phyloP scores from a whole-genome alignment of 2,329 filamentous ascomycete species.

The Epichloe sylvatica region DNA sequence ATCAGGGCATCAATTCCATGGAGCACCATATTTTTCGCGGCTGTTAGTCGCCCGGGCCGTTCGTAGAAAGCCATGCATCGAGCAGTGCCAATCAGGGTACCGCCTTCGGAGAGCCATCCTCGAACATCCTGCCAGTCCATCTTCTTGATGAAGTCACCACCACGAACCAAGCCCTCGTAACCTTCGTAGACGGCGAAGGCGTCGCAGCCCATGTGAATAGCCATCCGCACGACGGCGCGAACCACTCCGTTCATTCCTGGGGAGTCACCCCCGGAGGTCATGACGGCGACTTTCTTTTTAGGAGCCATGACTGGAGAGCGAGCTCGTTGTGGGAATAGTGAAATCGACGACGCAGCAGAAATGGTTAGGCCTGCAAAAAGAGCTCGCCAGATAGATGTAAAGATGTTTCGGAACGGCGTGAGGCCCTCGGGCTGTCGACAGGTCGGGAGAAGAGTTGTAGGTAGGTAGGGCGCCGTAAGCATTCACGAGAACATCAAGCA shows the following conservation, averaged over 20 bases:
- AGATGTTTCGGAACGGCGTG: constrained; percentile 15
- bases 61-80: constrained; percentile 88
- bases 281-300: constrained; percentile 66
- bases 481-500: constrained; percentile 10
- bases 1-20: constrained; percentile 91
- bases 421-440: constrained; percentile 14
- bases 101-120: constrained; percentile 85
- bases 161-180: constrained; percentile 86
- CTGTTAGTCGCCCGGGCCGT: constrained; percentile 65
- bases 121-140: constrained; percentile 90
- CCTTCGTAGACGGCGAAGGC: constrained; percentile 79
- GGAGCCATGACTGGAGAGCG: constrained; percentile 26
- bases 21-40: constrained; percentile 87
- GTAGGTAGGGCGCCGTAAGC: constrained; percentile 12
- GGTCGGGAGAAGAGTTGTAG: constrained; percentile 17
- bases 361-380: constrained; percentile 9
- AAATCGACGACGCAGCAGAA: constrained; percentile 4
- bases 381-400: constrained; percentile 15
- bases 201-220: constrained; percentile 71
- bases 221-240: constrained; percentile 79
- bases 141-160: constrained; percentile 73
- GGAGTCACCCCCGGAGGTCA: constrained; percentile 85
- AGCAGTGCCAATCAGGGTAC: constrained; percentile 90
- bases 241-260: constrained; percentile 92
- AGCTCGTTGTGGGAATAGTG: constrained; percentile 7